phyloP scores from a whole-genome alignment of 2,329 filamentous ascomycete genomes.

The Colletotrichum plurivorum region DNA sequence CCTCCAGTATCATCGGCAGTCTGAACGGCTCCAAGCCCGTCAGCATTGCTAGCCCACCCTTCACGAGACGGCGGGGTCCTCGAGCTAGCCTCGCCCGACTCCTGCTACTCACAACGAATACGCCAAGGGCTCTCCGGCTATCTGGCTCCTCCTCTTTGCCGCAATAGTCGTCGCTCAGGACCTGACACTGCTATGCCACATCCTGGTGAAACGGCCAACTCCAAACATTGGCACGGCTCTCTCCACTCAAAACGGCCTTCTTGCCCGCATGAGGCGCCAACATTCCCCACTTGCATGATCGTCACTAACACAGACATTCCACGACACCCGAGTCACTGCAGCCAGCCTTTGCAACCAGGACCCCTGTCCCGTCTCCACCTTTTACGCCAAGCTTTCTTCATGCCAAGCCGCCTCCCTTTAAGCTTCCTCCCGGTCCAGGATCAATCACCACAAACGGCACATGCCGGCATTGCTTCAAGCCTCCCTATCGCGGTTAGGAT shows the following conservation, averaged over 20 bases:
- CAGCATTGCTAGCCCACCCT: conserved; percentile 7
- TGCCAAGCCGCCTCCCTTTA: conserved; percentile 15
- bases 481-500: not conserved
- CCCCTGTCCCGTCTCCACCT: conserved; percentile 7
- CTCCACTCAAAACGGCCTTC: conserved; percentile 33
- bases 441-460: conserved; percentile 6
- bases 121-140: conserved; percentile 15
- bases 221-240: conserved; percentile 34
- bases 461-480: conserved; percentile 1
- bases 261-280: conserved; percentile 31
- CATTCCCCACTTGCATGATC: conserved; percentile 39
- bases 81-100: conserved; percentile 18
- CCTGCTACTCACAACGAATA: conserved; percentile 9
- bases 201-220: conserved; percentile 33
- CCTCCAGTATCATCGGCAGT: conserved; percentile 34
- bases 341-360: conserved; percentile 18
- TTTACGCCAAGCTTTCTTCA: conserved; percentile 32
- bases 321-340: conserved; percentile 5
- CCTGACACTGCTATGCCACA: conserved; percentile 23
- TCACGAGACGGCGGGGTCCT: conserved; percentile 5
- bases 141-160: conserved; percentile 15
- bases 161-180: conserved; percentile 18
- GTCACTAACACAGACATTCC: conserved; percentile 33
- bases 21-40: conserved; percentile 17
- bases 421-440: conserved; percentile 26